These are phyloP conservation scores for Cenchrus fungigraminus DNA, from an alignment of 176 grass and related monocot species.

Conservation along the genomic window DNA sequence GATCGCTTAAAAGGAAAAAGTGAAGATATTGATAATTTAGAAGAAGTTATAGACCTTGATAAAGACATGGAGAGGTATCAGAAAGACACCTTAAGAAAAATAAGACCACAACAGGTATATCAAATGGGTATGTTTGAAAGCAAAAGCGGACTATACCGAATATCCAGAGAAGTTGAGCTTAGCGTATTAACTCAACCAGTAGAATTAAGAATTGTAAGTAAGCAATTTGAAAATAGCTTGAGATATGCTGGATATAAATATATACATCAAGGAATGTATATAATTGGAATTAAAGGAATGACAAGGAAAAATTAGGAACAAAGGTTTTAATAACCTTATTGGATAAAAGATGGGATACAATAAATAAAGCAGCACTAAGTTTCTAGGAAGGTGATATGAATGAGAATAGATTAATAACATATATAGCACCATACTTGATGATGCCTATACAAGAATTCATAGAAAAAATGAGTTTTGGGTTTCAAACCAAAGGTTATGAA, in stretches of 20 bases:
- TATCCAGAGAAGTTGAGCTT: not conserved
- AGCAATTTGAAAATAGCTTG: not conserved
- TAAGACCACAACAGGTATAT: not conserved
- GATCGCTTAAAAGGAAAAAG: not conserved
- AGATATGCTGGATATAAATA: not conserved
- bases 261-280: not conserved
- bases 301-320: not conserved
- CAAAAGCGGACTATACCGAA: not conserved
- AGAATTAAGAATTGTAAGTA: not conserved
- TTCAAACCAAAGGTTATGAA: not conserved
- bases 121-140: not conserved
- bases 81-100: not conserved
- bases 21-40: not conserved
- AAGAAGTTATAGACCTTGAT: not conserved
- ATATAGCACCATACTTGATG: not conserved
- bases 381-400: not conserved
- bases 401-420: not conserved
- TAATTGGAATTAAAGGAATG: slow-evolving; percentile 2
- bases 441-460: not conserved
- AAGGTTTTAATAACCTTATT: not conserved
- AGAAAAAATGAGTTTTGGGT: not conserved
- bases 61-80: not conserved
- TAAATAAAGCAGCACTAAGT: not conserved
- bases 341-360: not conserved
- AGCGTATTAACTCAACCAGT: not conserved